Evolutionary conservation across 345 rosid genomes (phyloP).

Genomic region (Citrus australasica): DNA sequence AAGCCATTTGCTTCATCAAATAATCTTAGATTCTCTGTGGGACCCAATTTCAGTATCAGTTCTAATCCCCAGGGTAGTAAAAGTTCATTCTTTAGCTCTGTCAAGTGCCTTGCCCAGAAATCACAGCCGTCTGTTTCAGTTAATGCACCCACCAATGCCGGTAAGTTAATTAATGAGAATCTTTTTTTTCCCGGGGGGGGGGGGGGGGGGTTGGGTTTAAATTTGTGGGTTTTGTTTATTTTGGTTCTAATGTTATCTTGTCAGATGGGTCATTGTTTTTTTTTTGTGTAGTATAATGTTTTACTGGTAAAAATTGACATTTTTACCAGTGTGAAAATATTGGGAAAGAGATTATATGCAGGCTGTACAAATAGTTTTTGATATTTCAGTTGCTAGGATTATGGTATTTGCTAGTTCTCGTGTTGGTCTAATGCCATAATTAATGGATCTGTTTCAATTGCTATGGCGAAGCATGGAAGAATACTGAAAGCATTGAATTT

Average conservation of each 20-base stretch:
- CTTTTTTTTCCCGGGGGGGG: too few species aligned
- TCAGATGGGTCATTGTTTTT: neutral
- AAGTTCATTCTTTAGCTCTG: slow-evolving; percentile 8
- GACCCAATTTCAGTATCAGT: slow-evolving; percentile 15
- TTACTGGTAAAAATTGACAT: neutral
- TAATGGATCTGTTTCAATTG: neutral
- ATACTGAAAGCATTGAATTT: neutral
- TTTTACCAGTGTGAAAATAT: neutral
- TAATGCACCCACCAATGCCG: slow-evolving; percentile 10
- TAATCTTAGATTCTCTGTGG: slow-evolving; percentile 1
- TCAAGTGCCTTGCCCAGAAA: slow-evolving; percentile 24
- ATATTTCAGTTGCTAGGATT: neutral
- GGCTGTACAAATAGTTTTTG: neutral
- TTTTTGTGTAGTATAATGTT: neutral
- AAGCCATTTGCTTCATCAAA: neutral
- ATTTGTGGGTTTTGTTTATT: neutral
- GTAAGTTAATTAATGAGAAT: slow-evolving; percentile 7
- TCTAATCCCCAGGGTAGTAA: neutral
- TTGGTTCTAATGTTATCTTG: neutral
- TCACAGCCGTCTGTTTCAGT: slow-evolving; percentile 26
- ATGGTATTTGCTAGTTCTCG: neutral
- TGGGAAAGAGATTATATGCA: neutral
- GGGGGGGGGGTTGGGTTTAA: neutral
- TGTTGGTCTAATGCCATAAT: neutral
- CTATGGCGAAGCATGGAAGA: neutral